Conservation (phyloP, 2,329 filamentous ascomycete species). For the Phialemonium atrogriseum region DNA sequence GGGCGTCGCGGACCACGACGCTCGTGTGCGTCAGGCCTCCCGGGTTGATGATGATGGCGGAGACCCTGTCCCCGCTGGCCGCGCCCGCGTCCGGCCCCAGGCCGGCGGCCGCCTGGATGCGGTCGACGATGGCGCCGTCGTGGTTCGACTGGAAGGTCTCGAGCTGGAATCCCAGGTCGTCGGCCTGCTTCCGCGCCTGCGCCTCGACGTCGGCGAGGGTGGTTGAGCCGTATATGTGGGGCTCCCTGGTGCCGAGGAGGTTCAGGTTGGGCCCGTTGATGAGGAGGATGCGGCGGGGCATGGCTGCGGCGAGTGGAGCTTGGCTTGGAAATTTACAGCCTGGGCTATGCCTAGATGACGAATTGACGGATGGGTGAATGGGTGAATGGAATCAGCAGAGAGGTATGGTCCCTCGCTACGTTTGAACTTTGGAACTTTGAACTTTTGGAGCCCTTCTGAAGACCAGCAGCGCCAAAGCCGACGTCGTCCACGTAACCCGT, state of each 20-base stretch:
- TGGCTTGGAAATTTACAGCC: no score
- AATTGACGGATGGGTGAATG: no score
- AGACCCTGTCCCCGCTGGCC: constrained; percentile 26
- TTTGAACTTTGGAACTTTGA: no score
- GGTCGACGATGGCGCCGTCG: constrained; percentile 66
- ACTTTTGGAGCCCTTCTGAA: no score
- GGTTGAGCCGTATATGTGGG: constrained; percentile 61
- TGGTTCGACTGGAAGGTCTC: constrained; percentile 67
- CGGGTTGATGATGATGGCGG: constrained; percentile 68
- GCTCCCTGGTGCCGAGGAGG: constrained; percentile 67
- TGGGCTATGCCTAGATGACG: no score
- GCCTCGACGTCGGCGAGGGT: constrained; percentile 56
- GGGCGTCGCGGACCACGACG: constrained; percentile 66
- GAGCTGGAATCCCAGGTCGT: constrained; percentile 37
- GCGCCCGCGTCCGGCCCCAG: constrained; percentile 8
- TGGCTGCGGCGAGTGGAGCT: constrained; percentile 9
- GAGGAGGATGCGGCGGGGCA: constrained; percentile 49
- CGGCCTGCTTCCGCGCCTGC: constrained; percentile 39
- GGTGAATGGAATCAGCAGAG: no score
- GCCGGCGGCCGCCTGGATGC: constrained; percentile 58
- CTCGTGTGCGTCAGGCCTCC: constrained; percentile 70
- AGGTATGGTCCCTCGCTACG: no score
- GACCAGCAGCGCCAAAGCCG: no score
- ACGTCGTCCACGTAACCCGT: no score
- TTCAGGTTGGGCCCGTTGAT: constrained; percentile 82